These are phyloP conservation scores for Gentiana straminea DNA, from an alignment of 257 asterid species.

Conservation along the genomic window DNA sequence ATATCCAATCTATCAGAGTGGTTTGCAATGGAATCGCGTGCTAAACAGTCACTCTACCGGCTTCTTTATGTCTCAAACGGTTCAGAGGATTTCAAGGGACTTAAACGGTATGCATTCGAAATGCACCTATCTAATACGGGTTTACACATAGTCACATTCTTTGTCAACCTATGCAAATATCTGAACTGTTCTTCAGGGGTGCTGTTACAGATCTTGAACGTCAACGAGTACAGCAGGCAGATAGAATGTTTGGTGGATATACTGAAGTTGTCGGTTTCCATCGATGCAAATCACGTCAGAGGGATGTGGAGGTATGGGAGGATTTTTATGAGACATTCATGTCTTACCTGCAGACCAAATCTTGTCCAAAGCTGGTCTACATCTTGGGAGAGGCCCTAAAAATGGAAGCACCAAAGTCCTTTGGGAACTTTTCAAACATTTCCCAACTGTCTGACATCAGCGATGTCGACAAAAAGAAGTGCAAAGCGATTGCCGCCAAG, in stretches of 20 bases:
- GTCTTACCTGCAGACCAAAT: background rate
- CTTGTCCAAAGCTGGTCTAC: background rate
- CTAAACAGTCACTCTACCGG: background rate
- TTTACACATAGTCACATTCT: background rate
- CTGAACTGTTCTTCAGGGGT: background rate
- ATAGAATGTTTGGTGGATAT: background rate
- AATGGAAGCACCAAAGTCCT: background rate
- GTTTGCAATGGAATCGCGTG: background rate
- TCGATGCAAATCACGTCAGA: background rate
- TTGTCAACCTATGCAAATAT: background rate
- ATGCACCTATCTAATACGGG: background rate
- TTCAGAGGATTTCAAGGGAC: background rate
- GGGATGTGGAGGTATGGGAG: background rate
- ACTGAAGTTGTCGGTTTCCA: background rate
- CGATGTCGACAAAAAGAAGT: background rate
- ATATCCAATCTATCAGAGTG: background rate
- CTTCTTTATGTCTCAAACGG: background rate
- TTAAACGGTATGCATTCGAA: background rate
- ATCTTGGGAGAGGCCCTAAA: background rate
- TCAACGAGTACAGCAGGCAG: background rate
- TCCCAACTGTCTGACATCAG: background rate
- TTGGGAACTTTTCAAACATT: background rate
- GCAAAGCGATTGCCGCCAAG: background rate
- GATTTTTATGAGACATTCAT: background rate
- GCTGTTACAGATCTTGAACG: background rate